Percentiles rank a stretch among this genome's conserved stretches.
phyloP scores from a whole-genome alignment of 805 yeast genomes.

The Metschnikowia koreensis region DNA sequence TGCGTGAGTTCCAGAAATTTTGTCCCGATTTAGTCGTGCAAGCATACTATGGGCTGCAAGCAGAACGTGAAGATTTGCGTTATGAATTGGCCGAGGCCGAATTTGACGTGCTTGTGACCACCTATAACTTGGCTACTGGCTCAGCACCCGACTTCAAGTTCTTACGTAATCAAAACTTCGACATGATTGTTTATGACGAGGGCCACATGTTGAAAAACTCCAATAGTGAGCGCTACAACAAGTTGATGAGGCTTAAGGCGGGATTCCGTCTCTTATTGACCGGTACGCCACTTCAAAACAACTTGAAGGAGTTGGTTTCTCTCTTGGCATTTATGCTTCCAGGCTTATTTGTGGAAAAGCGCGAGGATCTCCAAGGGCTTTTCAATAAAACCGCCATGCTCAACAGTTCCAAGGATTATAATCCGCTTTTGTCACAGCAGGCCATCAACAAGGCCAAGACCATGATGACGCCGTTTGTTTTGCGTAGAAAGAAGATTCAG shows the following conservation, averaged over 20 bases:
- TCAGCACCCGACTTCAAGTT: slow-evolving; percentile 78
- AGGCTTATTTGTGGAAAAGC: slow-evolving; percentile 69
- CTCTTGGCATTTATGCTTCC: slow-evolving; percentile 91
- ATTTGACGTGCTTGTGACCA: slow-evolving; percentile 90
- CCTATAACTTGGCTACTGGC: slow-evolving; percentile 90
- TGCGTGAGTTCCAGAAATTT: slow-evolving; percentile 87
- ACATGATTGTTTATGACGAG: slow-evolving; percentile 92
- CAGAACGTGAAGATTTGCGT: slow-evolving; percentile 82
- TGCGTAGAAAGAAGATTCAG: slow-evolving; percentile 88
- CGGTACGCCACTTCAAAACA: slow-evolving; percentile 97
- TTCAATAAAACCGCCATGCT: slow-evolving; percentile 88
- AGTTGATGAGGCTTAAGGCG: slow-evolving; percentile 80
- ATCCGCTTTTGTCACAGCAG: slow-evolving; percentile 84
- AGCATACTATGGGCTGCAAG: slow-evolving; percentile 89
- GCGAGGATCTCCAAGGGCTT: slow-evolving; percentile 75
- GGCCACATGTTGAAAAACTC: slow-evolving; percentile 97
- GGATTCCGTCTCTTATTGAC: slow-evolving; percentile 84
- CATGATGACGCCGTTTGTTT: slow-evolving; percentile 97
- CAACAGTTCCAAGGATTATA: slow-evolving; percentile 48
- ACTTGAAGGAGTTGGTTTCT: slow-evolving; percentile 85
- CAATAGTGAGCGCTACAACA: slow-evolving; percentile 78
- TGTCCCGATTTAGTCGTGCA: slow-evolving; percentile 79
- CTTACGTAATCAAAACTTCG: slow-evolving; percentile 69
- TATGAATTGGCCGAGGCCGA: slow-evolving; percentile 56
- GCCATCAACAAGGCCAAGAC: slow-evolving; percentile 91